phyloP scores from a whole-genome alignment of 2,329 filamentous ascomycete genomes.

The Epichloe sylvatica region DNA sequence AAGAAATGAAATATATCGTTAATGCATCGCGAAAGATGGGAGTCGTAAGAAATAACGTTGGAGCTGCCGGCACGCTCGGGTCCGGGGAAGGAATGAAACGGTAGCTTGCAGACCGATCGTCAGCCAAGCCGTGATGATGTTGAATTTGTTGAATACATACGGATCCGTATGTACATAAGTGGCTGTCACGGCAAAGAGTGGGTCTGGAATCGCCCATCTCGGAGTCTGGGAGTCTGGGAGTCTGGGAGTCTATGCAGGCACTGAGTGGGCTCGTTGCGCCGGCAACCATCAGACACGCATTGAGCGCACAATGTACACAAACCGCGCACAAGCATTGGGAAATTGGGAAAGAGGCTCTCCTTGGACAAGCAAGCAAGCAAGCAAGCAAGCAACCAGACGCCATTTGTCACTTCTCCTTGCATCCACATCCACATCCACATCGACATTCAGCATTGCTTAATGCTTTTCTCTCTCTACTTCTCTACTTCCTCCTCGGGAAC shows the following conservation, averaged over 20 bases:
- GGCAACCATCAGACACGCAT: conserved; percentile 13
- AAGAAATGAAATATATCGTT: neutral
- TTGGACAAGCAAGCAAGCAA: neutral
- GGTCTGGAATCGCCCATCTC: neutral
- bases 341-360: conserved; percentile 4
- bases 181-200: neutral
- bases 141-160: no score
- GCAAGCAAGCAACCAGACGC: neutral
- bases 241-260: neutral
- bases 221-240: neutral
- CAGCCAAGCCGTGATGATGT: no score
- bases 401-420: conserved; percentile 6
- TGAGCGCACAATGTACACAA: conserved; percentile 21
- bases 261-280: conserved; percentile 6
- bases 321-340: conserved; percentile 6
- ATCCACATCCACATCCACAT: conserved; percentile 6
- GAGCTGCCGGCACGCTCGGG: neutral
- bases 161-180: neutral
- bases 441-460: conserved; percentile 17
- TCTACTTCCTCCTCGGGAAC: neutral
- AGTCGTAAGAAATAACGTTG: neutral
- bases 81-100: neutral
- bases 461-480: conserved; percentile 5
- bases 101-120: neutral
- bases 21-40: neutral